Base-by-base conservation (phyloP, 2,329 filamentous ascomycete genomes). In the Gremmenia infestans region DNA sequence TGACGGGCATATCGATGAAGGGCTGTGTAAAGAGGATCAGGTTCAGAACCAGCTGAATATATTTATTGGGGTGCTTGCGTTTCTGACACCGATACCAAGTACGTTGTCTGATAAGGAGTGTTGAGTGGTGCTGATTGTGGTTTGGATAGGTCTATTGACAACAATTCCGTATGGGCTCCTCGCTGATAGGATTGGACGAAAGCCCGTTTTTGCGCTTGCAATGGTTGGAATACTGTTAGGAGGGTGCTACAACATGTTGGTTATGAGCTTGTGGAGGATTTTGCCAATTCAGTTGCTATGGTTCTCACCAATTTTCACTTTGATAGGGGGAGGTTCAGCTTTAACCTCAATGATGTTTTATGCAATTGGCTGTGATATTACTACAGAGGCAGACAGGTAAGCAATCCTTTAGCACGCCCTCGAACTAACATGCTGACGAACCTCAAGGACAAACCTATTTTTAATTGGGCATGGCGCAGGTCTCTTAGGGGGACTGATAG, bases 91-190 rank as follows among this genome's bases (percentile, higher is more conserved):
- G 5, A 65, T 67, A 42, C 62, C 72, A 12, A 63, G 71, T 59
- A 66, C 64, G 59, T 49, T 36, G 9, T 1, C 23, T 36, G 32
- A 15, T 42, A 23, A 37, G 17, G 48, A 15, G 25, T 36, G 2
- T 15, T 12, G 22, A 12, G 14, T 51, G 19, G 28, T 39, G n/a
- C 17, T 40, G 57, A 48, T 60, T 57, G 4, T 14, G 28, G 17
- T 19, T 2, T 49, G n/a, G 17, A 48, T 68, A 53, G 68, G 68
- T 43, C 60, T 72, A 51, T 42, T 71, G n/a, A 65, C 65, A 2
- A 69, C 72, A 0, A 60, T 74, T 46, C 68, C 72, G 1, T 75
- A 73, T 68, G 72, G 72, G 12, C 63, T 73, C 5, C 64, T 71
- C 2, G 72, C 71, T 8, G 73, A 74, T 62, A 68, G 67, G 67